Conservation (phyloP, 2,329 filamentous ascomycete species). For the Leptoxyphium fumago region DNA sequence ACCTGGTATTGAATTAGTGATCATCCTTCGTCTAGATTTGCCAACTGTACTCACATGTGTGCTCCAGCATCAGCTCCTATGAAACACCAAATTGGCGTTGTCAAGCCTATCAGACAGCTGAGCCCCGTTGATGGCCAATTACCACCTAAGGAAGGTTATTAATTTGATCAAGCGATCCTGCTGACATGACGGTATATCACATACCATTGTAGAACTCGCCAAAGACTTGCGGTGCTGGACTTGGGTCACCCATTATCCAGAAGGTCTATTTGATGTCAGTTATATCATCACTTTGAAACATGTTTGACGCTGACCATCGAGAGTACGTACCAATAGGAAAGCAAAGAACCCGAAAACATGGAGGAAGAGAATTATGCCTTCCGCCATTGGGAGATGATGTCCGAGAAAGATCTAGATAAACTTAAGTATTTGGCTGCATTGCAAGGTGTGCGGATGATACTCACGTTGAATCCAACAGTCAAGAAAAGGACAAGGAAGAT, state of each 20-base stretch:
- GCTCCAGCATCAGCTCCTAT: slow-evolving; percentile 17
- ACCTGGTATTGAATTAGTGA: slow-evolving; percentile 1
- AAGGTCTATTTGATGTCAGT: slow-evolving; percentile 7
- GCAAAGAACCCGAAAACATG: slow-evolving; percentile 32
- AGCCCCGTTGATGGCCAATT: slow-evolving; percentile 28
- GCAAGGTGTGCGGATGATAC: background rate
- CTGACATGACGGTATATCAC: slow-evolving; percentile 1
- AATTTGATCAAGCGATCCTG: background rate
- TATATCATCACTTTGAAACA: slow-evolving; percentile 7
- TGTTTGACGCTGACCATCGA: slow-evolving; percentile 18
- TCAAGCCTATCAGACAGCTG: slow-evolving; percentile 28
- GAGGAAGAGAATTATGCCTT: slow-evolving; percentile 22
- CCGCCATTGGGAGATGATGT: slow-evolving; percentile 18
- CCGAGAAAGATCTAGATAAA: slow-evolving; percentile 15
- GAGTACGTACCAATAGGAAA: slow-evolving; percentile 22
- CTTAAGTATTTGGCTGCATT: background rate
- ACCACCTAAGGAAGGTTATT: slow-evolving; percentile 13
- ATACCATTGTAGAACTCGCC: slow-evolving; percentile 17
- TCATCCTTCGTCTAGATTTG: slow-evolving; percentile 2
- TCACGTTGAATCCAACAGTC: slow-evolving; percentile 19
- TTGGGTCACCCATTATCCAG: slow-evolving; percentile 19
- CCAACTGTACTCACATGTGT: slow-evolving; percentile 20
- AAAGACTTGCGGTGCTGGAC: slow-evolving; percentile 17
- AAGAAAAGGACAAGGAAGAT: slow-evolving; percentile 18
- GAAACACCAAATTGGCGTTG: slow-evolving; percentile 12